Evolutionary conservation across 2,329 filamentous ascomycete genomes (phyloP).

Genomic region (Periglandula ipomoeae): DNA sequence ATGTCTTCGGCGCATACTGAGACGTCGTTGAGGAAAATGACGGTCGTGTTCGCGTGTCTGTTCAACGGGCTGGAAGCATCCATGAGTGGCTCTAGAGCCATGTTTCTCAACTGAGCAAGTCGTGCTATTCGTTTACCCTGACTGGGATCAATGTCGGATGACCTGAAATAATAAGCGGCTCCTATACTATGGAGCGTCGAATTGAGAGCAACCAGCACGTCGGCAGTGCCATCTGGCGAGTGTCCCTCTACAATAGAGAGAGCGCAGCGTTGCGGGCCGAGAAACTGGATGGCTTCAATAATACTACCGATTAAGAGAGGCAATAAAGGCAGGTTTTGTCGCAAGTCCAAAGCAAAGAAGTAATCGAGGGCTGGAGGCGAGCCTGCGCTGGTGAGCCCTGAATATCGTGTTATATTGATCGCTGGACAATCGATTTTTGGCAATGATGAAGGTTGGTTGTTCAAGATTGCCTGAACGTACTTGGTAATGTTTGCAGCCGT

Average conservation of each 20-base stretch:
- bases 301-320: constrained; percentile 37
- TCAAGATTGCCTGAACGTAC: constrained; percentile 19
- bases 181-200: constrained; percentile 29
- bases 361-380: constrained; percentile 20
- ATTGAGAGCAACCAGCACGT: constrained; percentile 33
- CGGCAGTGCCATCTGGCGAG: constrained; percentile 34
- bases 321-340: constrained; percentile 32
- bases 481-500: constrained; percentile 6
- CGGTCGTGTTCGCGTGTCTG: constrained; percentile 26
- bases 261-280: constrained; percentile 38
- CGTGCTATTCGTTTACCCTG: constrained; percentile 33
- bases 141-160: constrained; percentile 34
- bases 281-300: constrained; percentile 36
- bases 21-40: constrained; percentile 47
- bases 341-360: constrained; percentile 44
- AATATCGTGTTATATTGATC: constrained; percentile 12
- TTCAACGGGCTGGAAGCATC: constrained; percentile 15
- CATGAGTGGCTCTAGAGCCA: constrained; percentile 39
- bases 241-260: constrained; percentile 17
- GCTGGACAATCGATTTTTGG: constrained; percentile 17
- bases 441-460: constrained; percentile 12
- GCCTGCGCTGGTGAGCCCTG: constrained; percentile 10
- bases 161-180: constrained; percentile 31
- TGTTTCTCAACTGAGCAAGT: constrained; percentile 42
- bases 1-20: constrained; percentile 45